Evolutionary conservation across 1,139 yeast species (phyloP), one percentile per base, ranked within the genome.

Genomic region (Lodderomyces elongisporus): DNA sequence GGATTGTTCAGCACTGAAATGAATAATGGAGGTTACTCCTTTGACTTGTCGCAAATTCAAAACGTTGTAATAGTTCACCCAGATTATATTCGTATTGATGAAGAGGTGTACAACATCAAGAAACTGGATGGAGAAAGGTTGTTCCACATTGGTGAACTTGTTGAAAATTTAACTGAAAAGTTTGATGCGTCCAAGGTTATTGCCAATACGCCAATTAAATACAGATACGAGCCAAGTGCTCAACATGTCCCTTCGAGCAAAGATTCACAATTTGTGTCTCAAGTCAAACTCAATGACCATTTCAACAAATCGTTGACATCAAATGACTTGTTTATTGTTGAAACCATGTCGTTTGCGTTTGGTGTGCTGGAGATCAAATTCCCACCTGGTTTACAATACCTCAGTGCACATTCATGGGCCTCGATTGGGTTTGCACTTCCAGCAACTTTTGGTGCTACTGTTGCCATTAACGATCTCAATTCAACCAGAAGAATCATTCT

Each of bases 371-470:
- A 82, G 46, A 49, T 80, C 18, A 57, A 60, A 39, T 66, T 85
- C 36, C 85, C 88, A 25, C 44, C 54, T 16, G 68, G 73, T 37
- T 60, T 66, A 18, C 62, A 62, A 39, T 63, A 70, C 41, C 62
- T 81, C 34, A 67, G 84, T 4, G 94, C 85, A 52, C 70, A 74
- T 35, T 82, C 78, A 49, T 87, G 81, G 52, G 79, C 89, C 1
- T 84, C 94, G 2, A 87, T 87, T 47, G 96, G 96, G 4, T 83
- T 74, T 59, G 88, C 95, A 0, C 63, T 87, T 17, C 95, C 95
- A 1, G 87, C 93, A 3, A 72, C 91, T 1, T 67, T 87, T 30
- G 96, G 96, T 23, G 83, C 78, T 5, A 77, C 84, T 10, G 56
- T 82, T 36, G 95, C 91, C 1, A 64, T 73, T 47, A 66, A 70